A percentile compares a stretch with the other conserved stretches of the same genome.
Conservation (phyloP, 768 basidiomycete genomes). For the Lentinula lateritia region DNA sequence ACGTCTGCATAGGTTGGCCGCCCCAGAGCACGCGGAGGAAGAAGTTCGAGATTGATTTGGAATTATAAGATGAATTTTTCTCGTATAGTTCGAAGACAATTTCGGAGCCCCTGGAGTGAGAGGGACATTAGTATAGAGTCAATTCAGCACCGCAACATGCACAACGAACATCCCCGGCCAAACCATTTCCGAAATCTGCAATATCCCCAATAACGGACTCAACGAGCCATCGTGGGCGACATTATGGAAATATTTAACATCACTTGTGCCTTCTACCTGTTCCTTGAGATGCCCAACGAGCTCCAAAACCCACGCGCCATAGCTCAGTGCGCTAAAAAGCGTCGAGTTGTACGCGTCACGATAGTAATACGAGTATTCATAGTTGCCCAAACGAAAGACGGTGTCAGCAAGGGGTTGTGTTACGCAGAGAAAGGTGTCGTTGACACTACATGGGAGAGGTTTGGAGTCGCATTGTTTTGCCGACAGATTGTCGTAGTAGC, state of each 20-base stretch:
- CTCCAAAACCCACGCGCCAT: constrained; percentile 42
- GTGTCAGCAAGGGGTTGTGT: constrained; percentile 39
- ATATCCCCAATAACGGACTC: constrained; percentile 40
- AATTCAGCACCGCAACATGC: background rate
- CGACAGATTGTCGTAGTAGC: constrained; percentile 48
- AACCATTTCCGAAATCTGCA: constrained; percentile 45
- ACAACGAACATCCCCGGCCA: constrained; percentile 45
- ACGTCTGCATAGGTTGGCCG: constrained; percentile 44
- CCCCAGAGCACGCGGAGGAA: constrained; percentile 47
- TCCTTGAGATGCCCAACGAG: constrained; percentile 33
- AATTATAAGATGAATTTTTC: constrained; percentile 7
- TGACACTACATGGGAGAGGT: constrained; percentile 37
- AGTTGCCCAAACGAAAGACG: constrained; percentile 52
- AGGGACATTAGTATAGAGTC: background rate
- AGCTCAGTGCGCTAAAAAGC: constrained; percentile 33
- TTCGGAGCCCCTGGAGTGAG: constrained; percentile 34
- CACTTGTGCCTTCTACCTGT: constrained; percentile 29
- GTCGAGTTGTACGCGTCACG: constrained; percentile 39
- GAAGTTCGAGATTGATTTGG: constrained; percentile 7
- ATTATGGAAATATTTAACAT: constrained; percentile 41
- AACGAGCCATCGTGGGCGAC: constrained; percentile 49
- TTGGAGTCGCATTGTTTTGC: constrained; percentile 46
- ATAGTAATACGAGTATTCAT: constrained; percentile 53
- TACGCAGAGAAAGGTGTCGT: constrained; percentile 36
- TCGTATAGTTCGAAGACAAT: constrained; percentile 44